Evolutionary conservation across 2,329 filamentous ascomycete genomes (phyloP), one percentile per base, ranked within the genome.

Genomic region (Penicillium sp.): DNA sequence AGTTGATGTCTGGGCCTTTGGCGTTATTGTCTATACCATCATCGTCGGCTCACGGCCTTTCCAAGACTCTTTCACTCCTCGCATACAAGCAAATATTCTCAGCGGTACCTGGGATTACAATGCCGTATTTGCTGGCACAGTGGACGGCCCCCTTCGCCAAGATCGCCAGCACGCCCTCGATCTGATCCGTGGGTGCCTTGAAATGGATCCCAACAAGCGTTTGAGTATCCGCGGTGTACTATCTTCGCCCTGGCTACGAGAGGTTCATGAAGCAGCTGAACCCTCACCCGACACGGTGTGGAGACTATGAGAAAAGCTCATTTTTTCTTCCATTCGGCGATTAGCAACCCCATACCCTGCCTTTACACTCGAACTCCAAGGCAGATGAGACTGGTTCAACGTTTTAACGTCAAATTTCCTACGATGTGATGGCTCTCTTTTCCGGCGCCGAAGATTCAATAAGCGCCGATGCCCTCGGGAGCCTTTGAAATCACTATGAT

Each of bases 1-100:
- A 2, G 84, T 85, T 23, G 86, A 89, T 66, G 79, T 88, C 2
- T 89, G 86, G 86, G 85, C 86, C 2, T 86, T 84, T 64, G 86
- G 86, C 5, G 84, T 88, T 9, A 81, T 87, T 11, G 75, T 86
- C 4, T 88, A 83, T 65, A 79, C 84, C 1, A 73, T 88, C 25
- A 72, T 87, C 25, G 84, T 84, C 0, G 85, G 85, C 16, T 79
- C 79, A 5, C 76, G 87, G 6, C 86, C 86, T 0, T 89, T 88
- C 72, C 80, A 83, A 48, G 82, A 87, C 63, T 70, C 79, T 0
- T 82, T 88, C 60, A 76, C 83, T 45, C 81, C 83, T 46, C 83
- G 82, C 55, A 79, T 87, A 4, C 80, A 81, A 54, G 78, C 81
- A 59, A 82, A 84, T 63, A 88, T 89, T 57, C 70, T 83, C 31